Evolutionary conservation across 345 rosid genomes (phyloP).

Genomic region (Pugionium cornutum): DNA sequence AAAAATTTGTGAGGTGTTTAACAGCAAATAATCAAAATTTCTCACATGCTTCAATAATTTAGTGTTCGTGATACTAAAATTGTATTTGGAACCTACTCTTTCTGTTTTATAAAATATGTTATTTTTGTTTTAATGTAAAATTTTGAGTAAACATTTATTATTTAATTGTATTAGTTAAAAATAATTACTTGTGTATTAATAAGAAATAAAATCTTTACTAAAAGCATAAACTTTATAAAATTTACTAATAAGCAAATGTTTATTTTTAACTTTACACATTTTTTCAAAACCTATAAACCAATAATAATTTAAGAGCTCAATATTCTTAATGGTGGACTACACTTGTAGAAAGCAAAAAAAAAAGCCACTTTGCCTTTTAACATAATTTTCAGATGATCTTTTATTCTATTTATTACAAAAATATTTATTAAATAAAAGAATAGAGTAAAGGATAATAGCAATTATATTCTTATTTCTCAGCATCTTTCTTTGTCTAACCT

Average conservation of each 20-base stretch:
- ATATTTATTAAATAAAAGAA: too few relatives aligned
- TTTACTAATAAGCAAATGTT: neutral
- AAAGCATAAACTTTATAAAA: too few relatives aligned
- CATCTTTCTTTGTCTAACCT: constrained; percentile 20
- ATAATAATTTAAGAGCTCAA: too few relatives aligned
- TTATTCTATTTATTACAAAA: neutral
- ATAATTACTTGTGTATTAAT: too few relatives aligned
- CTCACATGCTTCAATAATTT: neutral
- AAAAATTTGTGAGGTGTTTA: neutral
- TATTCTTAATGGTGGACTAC: constrained; percentile 25
- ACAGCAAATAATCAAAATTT: constrained; percentile 11
- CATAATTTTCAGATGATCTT: constrained; percentile 30
- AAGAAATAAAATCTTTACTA: too few relatives aligned
- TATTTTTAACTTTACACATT: too few relatives aligned
- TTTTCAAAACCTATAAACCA: neutral
- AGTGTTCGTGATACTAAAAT: neutral
- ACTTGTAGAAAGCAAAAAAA: constrained; percentile 20
- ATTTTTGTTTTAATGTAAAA: too few relatives aligned
- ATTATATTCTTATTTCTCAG: constrained; percentile 23
- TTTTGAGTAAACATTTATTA: too few relatives aligned
- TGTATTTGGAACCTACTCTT: neutral
- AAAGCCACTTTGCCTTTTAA: constrained; percentile 32
- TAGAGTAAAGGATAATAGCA: constrained; percentile 17
- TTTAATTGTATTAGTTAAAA: too few relatives aligned
- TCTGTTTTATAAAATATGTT: too few relatives aligned